Percentiles rank a stretch among this genome's conserved stretches.
Evolutionary conservation across 345 rosid species (phyloP).

Genomic region (Syzygium aqueum): DNA sequence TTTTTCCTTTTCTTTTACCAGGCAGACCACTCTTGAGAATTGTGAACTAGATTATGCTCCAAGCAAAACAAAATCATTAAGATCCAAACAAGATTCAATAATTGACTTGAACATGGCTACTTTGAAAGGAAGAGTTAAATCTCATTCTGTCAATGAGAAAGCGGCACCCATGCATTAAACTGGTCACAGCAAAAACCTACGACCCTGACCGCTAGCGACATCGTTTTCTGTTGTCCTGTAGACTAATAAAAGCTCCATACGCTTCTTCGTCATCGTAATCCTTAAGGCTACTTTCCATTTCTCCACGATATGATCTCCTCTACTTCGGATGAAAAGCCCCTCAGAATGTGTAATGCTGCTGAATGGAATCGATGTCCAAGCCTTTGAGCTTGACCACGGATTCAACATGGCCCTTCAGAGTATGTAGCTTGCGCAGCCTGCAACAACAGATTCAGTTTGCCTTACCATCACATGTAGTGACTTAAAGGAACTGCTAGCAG

Average conservation of each 20-base stretch:
- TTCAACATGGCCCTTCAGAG: slow-evolving; percentile 77
- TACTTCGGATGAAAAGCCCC: slow-evolving; percentile 9
- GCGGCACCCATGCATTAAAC: not conserved
- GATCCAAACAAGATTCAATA: not conserved
- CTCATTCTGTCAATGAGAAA: not conserved
- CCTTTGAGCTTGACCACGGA: slow-evolving; percentile 84
- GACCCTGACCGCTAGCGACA: not conserved
- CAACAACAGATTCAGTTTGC: not conserved
- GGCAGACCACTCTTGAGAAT: not conserved
- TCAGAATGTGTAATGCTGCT: slow-evolving; percentile 55
- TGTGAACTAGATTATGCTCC: not conserved
- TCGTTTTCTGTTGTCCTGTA: not conserved
- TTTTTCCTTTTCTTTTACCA: not conserved
- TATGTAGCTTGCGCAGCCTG: slow-evolving; percentile 67
- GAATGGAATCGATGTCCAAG: slow-evolving; percentile 72
- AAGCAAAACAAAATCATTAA: not conserved
- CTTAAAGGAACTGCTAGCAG: not conserved
- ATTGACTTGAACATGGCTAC: not conserved
- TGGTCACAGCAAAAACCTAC: not conserved
- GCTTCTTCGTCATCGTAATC: slow-evolving; percentile 7
- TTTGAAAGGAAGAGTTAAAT: not conserved
- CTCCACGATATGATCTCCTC: not conserved
- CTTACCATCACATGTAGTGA: not conserved
- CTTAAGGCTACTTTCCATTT: not conserved
- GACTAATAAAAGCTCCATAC: not conserved